Evolutionary conservation across 2,329 filamentous ascomycete species (phyloP).

Genomic region (Penicillium sp.): DNA sequence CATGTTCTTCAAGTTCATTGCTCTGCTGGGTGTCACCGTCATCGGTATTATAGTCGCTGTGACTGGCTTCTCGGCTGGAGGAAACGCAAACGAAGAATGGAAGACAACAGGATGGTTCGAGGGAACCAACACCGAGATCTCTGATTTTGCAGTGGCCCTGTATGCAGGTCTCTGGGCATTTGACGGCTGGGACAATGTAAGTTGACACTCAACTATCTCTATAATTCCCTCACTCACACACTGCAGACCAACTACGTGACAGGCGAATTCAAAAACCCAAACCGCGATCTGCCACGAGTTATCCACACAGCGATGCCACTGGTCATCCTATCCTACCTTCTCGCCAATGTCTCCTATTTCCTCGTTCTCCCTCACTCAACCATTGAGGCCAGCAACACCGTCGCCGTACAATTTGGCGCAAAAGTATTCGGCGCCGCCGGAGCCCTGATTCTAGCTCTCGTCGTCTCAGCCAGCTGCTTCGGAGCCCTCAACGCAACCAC

Average conservation of each 20-base stretch:
- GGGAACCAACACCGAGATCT: conserved; percentile 74
- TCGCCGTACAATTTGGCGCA: conserved; percentile 90
- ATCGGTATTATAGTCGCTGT: conserved; percentile 85
- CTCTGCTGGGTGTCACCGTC: conserved; percentile 80
- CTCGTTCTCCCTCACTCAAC: conserved; percentile 79
- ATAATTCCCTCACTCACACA: conserved; percentile 7
- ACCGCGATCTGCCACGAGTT: conserved; percentile 84
- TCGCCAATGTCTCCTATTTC: conserved; percentile 93
- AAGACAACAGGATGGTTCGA: conserved; percentile 86
- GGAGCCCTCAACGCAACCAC: conserved; percentile 91
- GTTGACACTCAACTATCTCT: conserved; percentile 33
- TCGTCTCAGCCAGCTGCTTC: conserved; percentile 89
- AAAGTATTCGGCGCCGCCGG: conserved; percentile 86
- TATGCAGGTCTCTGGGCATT: conserved; percentile 98
- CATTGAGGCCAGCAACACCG: conserved; percentile 86
- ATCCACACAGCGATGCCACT: conserved; percentile 96
- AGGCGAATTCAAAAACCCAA: conserved; percentile 91
- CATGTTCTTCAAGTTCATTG: conserved; percentile 96
- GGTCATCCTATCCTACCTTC: conserved; percentile 84
- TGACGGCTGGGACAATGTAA: conserved; percentile 97
- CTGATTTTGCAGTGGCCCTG: conserved; percentile 86
- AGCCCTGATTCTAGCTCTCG: conserved; percentile 78
- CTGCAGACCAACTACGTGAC: conserved; percentile 87
- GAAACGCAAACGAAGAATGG: conserved; percentile 78
- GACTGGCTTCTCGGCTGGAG: conserved; percentile 78